Conservation (phyloP, 2,329 filamentous ascomycete species). For the Nectriaceae sp. region DNA sequence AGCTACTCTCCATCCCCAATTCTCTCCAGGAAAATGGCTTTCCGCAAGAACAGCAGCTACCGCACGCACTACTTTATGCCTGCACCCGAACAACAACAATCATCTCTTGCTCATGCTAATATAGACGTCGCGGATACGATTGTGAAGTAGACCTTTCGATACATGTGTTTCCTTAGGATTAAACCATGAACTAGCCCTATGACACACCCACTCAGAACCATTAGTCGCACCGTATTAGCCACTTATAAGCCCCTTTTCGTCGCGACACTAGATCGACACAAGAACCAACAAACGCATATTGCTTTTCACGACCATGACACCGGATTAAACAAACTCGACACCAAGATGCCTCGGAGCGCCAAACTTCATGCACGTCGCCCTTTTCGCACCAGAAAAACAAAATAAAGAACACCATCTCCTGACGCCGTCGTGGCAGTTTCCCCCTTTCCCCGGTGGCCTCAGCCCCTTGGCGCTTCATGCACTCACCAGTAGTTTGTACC, state of each 20-base stretch:
- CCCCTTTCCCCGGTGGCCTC: no score
- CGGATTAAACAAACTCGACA: constrained; percentile 17
- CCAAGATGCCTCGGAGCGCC: constrained; percentile 14
- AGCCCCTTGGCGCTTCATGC: no score
- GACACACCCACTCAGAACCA: constrained; percentile 1
- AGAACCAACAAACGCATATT: constrained; percentile 18
- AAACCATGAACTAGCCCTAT: neutral
- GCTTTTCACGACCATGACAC: constrained; percentile 26
- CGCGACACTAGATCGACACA: constrained; percentile 15
- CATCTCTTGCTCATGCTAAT: no score
- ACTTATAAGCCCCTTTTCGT: constrained; percentile 2
- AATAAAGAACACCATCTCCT: neutral
- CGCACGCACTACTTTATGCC: no score
- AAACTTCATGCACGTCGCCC: constrained; percentile 18
- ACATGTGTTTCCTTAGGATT: neutral
- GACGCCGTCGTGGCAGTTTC: constrained; percentile 8
- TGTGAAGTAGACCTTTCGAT: no score
- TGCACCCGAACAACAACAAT: no score
- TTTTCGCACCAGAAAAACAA: constrained; percentile 9
- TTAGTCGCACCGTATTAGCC: constrained; percentile 14
- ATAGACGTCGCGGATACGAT: no score
- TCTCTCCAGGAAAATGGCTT: neutral
- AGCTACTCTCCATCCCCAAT: neutral
- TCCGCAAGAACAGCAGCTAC: no score
- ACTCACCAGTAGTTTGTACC: neutral